Evolutionary conservation across 495 filamentous ascomycete species (phyloP).

Genomic region (Talaromyces adpressus): DNA sequence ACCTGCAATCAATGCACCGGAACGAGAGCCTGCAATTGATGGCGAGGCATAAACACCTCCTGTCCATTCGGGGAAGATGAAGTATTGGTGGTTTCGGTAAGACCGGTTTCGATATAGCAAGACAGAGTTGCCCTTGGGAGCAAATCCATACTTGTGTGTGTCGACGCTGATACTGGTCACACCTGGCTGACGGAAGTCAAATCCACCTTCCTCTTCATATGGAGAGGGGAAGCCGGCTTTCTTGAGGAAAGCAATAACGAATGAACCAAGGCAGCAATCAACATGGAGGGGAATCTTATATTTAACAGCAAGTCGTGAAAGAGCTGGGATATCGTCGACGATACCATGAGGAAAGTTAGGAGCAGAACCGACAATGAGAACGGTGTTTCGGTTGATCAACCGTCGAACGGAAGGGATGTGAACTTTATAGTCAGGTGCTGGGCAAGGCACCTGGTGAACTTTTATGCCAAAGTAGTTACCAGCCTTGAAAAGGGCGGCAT

Average conservation of each 20-base stretch:
- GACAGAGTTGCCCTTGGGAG: constrained; percentile 91
- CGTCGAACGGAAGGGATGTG: constrained; percentile 68
- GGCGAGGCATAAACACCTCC: constrained; percentile 95
- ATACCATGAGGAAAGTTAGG: constrained; percentile 98
- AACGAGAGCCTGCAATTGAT: constrained; percentile 80
- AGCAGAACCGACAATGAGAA: constrained; percentile 89
- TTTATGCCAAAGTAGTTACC: constrained; percentile 93
- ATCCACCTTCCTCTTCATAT: constrained; percentile 60
- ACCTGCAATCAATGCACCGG: constrained; percentile 87
- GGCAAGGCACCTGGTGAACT: constrained; percentile 82
- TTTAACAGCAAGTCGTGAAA: constrained; percentile 76
- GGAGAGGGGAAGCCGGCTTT: constrained; percentile 72
- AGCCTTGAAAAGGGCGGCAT: constrained; percentile 95
- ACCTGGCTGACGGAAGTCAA: constrained; percentile 90
- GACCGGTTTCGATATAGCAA: constrained; percentile 77
- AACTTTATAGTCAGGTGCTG: constrained; percentile 78
- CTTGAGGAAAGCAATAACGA: constrained; percentile 85
- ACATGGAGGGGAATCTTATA: constrained; percentile 85
- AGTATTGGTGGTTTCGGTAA: constrained; percentile 87
- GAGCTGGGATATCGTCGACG: constrained; percentile 83
- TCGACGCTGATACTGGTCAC: constrained; percentile 95
- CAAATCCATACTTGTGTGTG: constrained; percentile 99
- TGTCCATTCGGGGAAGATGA: constrained; percentile 89
- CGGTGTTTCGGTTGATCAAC: constrained; percentile 92
- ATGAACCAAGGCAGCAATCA: constrained; percentile 94